Evolutionary conservation across 78 protist genomes (phyloP).

Genomic region (Speleostelium caveatum): DNA sequence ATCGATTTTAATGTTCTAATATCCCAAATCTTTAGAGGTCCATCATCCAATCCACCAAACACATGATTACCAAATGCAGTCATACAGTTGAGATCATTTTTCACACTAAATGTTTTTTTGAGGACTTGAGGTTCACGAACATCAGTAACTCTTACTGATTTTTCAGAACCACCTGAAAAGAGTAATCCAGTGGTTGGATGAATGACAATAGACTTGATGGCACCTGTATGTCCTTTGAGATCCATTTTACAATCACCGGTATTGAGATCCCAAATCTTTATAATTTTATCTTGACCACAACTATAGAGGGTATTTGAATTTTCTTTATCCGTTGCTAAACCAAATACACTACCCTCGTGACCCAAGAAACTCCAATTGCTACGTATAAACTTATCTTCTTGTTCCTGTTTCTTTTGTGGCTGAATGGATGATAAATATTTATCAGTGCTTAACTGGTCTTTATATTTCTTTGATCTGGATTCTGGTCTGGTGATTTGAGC

Average conservation of each 20-base stretch:
- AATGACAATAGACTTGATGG: constrained; percentile 20
- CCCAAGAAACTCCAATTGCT: constrained; percentile 65
- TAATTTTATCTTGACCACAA: constrained; percentile 51
- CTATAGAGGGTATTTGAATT: constrained; percentile 3
- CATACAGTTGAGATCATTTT: constrained; percentile 22
- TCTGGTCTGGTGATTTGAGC: constrained; percentile 68
- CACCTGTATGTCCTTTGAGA: constrained; percentile 43
- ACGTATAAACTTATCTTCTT: constrained; percentile 8
- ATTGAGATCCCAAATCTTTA: constrained; percentile 65
- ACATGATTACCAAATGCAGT: constrained; percentile 25
- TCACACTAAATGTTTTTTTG: constrained; percentile 1
- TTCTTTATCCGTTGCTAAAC: constrained; percentile 24
- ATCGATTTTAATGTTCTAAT: constrained; percentile 17
- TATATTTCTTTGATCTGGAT: constrained; percentile 35
- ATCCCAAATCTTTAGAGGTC: constrained; percentile 66
- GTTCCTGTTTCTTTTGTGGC: background rate
- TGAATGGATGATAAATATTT: constrained; percentile 12
- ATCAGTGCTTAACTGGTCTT: constrained; percentile 49
- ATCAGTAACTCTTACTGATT: constrained; percentile 31
- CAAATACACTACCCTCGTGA: constrained; percentile 48
- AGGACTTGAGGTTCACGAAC: background rate
- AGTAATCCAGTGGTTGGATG: constrained; percentile 26
- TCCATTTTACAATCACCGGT: constrained; percentile 61
- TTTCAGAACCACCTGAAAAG: constrained; percentile 69
- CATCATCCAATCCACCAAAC: constrained; percentile 49